Conservation (phyloP, 2,329 filamentous ascomycete genomes). For the Colletotrichum coccodes region DNA sequence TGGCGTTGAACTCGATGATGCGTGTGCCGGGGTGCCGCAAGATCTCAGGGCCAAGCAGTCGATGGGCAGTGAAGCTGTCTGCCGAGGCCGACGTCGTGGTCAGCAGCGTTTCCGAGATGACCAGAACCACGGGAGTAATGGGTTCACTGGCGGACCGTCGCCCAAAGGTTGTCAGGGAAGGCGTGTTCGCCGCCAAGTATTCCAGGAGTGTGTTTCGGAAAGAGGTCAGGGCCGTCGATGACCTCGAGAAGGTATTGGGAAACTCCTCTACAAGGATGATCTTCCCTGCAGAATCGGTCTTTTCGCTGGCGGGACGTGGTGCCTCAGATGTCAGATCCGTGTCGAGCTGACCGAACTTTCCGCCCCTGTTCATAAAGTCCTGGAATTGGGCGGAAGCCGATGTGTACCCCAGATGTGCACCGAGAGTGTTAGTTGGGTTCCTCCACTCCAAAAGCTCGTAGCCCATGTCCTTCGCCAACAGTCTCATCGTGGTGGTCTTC, state of each 20-base stretch:
- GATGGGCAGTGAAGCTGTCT: slow-evolving; percentile 93
- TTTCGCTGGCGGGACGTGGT: slow-evolving; percentile 27
- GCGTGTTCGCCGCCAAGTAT: slow-evolving; percentile 76
- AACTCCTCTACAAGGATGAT: slow-evolving; percentile 86
- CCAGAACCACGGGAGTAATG: slow-evolving; percentile 81
- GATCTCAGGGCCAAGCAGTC: slow-evolving; percentile 87
- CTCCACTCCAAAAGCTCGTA: slow-evolving; percentile 90
- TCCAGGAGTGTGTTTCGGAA: slow-evolving; percentile 82
- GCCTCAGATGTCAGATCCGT: slow-evolving; percentile 38
- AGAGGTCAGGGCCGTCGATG: slow-evolving; percentile 70
- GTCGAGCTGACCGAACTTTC: slow-evolving; percentile 81
- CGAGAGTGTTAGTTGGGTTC: slow-evolving; percentile 75
- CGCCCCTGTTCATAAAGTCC: slow-evolving; percentile 86
- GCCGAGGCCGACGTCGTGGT: slow-evolving; percentile 86
- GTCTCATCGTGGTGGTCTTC: slow-evolving; percentile 87
- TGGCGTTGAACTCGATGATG: slow-evolving; percentile 90
- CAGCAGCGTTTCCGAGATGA: slow-evolving; percentile 90
- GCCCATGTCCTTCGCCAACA: slow-evolving; percentile 81
- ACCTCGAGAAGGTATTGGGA: slow-evolving; percentile 77
- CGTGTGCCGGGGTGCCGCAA: slow-evolving; percentile 81
- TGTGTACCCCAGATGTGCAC: slow-evolving; percentile 68
- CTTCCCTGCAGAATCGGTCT: slow-evolving; percentile 49
- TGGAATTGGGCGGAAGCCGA: slow-evolving; percentile 87
- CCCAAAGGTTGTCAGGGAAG: slow-evolving; percentile 61
- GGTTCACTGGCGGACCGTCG: slow-evolving; percentile 53